Evolutionary conservation across 1,284 basidiomycete species (phyloP).

Genomic region (Fomitopsis betulina): DNA sequence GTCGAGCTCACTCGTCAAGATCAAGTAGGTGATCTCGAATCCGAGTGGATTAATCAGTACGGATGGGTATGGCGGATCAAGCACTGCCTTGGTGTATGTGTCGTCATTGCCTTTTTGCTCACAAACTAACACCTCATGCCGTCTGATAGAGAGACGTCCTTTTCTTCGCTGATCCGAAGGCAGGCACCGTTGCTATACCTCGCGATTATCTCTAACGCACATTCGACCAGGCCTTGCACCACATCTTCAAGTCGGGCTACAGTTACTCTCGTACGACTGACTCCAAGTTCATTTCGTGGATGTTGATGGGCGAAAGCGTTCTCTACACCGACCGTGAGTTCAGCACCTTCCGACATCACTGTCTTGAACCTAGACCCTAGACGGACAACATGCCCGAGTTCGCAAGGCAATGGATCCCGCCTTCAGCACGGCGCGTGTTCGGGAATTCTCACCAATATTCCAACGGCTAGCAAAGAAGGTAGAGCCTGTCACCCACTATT

Average conservation of each 20-base stretch:
- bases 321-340: slow-evolving; percentile 7
- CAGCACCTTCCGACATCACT: neutral
- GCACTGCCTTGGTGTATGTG: neutral
- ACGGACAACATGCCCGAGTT: slow-evolving; percentile 31
- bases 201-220: neutral
- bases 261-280: neutral
- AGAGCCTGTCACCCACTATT: slow-evolving; percentile 9
- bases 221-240: neutral
- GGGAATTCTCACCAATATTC: slow-evolving; percentile 45
- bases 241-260: neutral
- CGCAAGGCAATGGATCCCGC: slow-evolving; percentile 37
- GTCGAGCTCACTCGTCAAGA: neutral
- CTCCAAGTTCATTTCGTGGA: neutral
- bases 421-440: slow-evolving; percentile 39
- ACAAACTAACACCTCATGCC: neutral
- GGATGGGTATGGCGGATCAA: neutral
- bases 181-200: neutral
- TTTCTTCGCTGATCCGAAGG: neutral
- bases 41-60: neutral
- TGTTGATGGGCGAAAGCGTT: slow-evolving; percentile 31
- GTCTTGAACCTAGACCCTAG: neutral
- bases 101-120: neutral
- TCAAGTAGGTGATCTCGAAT: neutral
- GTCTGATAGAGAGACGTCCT: neutral
- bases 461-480: slow-evolving; percentile 39